These are phyloP conservation scores for Pseudonectria buxi DNA, from an alignment of 2,329 filamentous ascomycete genomes.

Conservation along the genomic window DNA sequence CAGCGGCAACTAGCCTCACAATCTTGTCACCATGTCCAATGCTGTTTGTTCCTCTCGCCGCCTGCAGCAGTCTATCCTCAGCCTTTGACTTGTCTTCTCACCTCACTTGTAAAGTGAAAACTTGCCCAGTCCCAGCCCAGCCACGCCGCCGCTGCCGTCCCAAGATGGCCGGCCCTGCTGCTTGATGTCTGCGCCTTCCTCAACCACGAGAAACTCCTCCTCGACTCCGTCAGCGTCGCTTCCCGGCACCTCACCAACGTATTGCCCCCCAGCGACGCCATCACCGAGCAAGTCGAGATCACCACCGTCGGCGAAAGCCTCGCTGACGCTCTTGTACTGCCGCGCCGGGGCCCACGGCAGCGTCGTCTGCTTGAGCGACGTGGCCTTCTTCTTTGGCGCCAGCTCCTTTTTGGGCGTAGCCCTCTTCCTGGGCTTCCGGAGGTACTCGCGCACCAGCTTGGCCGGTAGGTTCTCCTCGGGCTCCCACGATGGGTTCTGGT, in stretches of 20 bases:
- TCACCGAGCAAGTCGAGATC: background rate
- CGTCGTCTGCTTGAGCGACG: constrained; percentile 17
- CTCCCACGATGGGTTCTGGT: constrained; percentile 54
- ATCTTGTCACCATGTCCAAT: too few relatives aligned
- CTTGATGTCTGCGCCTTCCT: constrained; percentile 15
- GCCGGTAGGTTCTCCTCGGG: constrained; percentile 44
- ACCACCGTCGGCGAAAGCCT: constrained; percentile 19
- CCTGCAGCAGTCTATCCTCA: too few relatives aligned
- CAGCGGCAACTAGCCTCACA: too few relatives aligned
- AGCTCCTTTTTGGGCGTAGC: constrained; percentile 2
- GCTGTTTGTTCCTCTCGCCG: too few relatives aligned
- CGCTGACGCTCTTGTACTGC: constrained; percentile 24
- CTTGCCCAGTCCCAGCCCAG: constrained; percentile 4
- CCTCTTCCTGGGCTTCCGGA: constrained; percentile 24
- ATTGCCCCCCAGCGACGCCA: background rate
- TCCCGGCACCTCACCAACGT: constrained; percentile 2
- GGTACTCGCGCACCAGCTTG: constrained; percentile 35
- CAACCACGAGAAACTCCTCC: constrained; percentile 26
- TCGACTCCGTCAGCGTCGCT: constrained; percentile 2
- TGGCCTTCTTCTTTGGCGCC: constrained; percentile 7
- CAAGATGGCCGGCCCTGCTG: constrained; percentile 2
- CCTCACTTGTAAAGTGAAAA: constrained; percentile 5
- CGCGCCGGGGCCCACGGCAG: constrained; percentile 14
- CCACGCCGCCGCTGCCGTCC: constrained; percentile 1
- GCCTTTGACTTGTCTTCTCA: background rate